phyloP scores from a whole-genome alignment of 2,329 filamentous ascomycete genomes.

The Emydomyces testavorans region DNA sequence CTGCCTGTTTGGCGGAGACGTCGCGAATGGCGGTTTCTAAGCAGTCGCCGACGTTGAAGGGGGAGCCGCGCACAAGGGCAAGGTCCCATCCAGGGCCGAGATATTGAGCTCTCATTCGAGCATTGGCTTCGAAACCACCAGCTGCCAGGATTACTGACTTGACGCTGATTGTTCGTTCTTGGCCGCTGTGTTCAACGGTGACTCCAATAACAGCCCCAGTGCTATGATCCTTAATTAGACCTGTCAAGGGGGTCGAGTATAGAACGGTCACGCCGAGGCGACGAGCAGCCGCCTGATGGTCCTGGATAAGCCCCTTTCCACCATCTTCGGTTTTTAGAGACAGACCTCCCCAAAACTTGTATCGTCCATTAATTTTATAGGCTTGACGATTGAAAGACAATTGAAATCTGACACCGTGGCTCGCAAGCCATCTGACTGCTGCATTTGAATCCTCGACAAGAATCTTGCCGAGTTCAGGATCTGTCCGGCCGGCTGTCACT shows the following conservation, averaged over 20 bases:
- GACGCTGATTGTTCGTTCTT: constrained; percentile 16
- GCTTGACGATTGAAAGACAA: constrained; percentile 56
- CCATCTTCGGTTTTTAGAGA: constrained; percentile 48
- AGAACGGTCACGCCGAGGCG: constrained; percentile 35
- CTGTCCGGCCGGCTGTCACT: constrained; percentile 45
- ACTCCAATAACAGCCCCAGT: constrained; percentile 19
- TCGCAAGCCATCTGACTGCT: constrained; percentile 45
- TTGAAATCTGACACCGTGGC: constrained; percentile 46
- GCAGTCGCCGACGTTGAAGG: constrained; percentile 51
- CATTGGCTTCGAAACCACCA: constrained; percentile 54
- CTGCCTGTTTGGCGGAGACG: constrained; percentile 41
- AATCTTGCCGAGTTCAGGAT: constrained; percentile 38
- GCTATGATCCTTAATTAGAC: constrained; percentile 17
- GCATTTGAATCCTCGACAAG: constrained; percentile 44
- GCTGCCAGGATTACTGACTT: constrained; percentile 31
- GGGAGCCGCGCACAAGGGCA: constrained; percentile 51
- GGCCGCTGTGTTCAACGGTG: constrained; percentile 16
- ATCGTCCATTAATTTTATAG: constrained; percentile 49
- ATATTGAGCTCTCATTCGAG: constrained; percentile 44
- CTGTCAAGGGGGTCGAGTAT: constrained; percentile 38
- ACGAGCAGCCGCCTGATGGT: constrained; percentile 38
- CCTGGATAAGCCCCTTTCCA: constrained; percentile 47
- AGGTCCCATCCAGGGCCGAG: constrained; percentile 52
- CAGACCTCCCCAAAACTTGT: constrained; percentile 57
- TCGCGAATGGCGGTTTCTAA: constrained; percentile 44